Evolutionary conservation across 2,329 filamentous ascomycete genomes (phyloP).

Genomic region (Alternaria angustiovoidea): DNA sequence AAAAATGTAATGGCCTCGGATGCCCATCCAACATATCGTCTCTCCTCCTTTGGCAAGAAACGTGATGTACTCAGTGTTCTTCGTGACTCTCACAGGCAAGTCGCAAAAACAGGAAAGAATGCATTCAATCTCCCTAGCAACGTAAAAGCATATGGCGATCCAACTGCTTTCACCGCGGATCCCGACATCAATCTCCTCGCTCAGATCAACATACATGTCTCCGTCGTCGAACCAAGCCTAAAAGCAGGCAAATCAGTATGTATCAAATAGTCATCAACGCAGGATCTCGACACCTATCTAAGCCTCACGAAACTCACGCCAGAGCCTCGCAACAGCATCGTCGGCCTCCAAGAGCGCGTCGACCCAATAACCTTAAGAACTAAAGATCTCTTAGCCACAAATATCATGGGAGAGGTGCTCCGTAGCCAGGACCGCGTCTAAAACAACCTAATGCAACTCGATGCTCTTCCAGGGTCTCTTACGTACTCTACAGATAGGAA

Average conservation of each 20-base stretch:
- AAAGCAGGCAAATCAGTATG: slow-evolving; percentile 62
- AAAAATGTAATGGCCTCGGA: slow-evolving; percentile 61
- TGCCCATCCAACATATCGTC: slow-evolving; percentile 69
- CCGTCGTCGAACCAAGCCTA: slow-evolving; percentile 57
- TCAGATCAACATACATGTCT: slow-evolving; percentile 62
- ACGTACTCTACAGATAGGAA: slow-evolving; percentile 28
- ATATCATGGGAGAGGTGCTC: slow-evolving; percentile 53
- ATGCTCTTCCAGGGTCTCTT: slow-evolving; percentile 21
- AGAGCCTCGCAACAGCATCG: slow-evolving; percentile 31
- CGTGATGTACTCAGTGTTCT: slow-evolving; percentile 58
- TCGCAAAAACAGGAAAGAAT: too few relatives aligned
- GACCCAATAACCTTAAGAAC: slow-evolving; percentile 50
- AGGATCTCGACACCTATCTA: slow-evolving; percentile 46
- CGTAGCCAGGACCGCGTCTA: slow-evolving; percentile 32
- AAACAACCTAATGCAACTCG: slow-evolving; percentile 18
- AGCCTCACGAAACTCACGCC: slow-evolving; percentile 47
- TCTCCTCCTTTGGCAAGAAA: slow-evolving; percentile 44
- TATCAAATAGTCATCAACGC: slow-evolving; percentile 61
- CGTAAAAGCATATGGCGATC: too few relatives aligned
- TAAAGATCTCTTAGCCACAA: slow-evolving; percentile 50
- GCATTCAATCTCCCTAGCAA: too few relatives aligned
- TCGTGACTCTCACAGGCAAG: slow-evolving; percentile 53
- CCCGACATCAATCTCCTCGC: slow-evolving; percentile 54
- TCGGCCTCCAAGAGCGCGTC: slow-evolving; percentile 57
- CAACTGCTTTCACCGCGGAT: slow-evolving; percentile 50